Conservation (phyloP, 345 rosid species). For the Eucalyptus lansdowneana region DNA sequence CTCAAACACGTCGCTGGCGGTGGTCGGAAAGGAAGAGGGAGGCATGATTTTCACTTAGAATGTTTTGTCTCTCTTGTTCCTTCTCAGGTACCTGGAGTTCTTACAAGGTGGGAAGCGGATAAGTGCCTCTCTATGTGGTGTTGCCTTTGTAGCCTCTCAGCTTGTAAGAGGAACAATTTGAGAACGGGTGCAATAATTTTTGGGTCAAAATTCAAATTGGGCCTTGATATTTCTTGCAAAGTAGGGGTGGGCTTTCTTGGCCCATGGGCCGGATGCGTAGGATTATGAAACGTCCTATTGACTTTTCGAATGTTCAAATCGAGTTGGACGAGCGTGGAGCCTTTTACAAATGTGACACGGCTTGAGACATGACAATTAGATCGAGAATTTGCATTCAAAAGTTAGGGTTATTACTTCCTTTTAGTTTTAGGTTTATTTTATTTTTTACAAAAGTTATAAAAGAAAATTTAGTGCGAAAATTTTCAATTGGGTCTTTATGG, state of each 20-base stretch:
- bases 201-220: neutral
- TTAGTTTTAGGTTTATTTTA: neutral
- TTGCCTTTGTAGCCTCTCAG: neutral
- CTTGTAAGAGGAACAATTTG: neutral
- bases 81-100: neutral
- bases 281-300: neutral
- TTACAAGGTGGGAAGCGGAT: neutral
- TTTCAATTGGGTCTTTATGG: neutral
- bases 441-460: neutral
- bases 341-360: neutral
- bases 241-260: neutral
- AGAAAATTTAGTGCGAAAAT: accelerated
- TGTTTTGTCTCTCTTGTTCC: neutral
- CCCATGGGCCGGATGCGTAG: neutral
- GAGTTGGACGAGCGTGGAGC: neutral
- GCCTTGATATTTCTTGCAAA: neutral
- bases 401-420: neutral
- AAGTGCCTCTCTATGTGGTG: neutral
- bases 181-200: neutral
- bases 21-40: neutral
- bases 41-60: neutral
- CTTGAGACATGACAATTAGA: accelerated
- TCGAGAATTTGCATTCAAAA: neutral
- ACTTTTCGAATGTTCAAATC: neutral
- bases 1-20: neutral